Conservation (phyloP, 805 yeast genomes). For the Novakomyces olei region DNA sequence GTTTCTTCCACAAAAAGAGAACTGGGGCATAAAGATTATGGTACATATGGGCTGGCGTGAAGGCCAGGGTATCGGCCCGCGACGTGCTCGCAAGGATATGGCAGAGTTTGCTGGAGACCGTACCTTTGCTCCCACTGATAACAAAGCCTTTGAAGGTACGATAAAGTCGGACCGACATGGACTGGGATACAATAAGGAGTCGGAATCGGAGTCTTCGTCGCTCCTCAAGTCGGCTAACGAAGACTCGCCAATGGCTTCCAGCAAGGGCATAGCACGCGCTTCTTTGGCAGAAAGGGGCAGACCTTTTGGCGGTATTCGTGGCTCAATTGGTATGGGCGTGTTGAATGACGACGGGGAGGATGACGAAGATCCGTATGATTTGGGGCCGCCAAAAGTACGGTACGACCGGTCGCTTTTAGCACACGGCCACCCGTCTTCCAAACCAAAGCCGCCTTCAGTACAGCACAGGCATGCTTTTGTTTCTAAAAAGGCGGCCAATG, state of each 20-base stretch:
- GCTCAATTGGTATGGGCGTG: slow-evolving; percentile 10
- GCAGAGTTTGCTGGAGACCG: slow-evolving; percentile 4
- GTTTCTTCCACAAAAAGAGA: no score
- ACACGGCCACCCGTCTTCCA: neutral
- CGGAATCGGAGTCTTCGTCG: no score
- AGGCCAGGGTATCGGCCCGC: slow-evolving; percentile 68
- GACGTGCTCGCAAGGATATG: slow-evolving; percentile 14
- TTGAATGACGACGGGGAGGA: slow-evolving; percentile 11
- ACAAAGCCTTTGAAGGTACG: neutral
- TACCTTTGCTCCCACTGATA: slow-evolving; percentile 9
- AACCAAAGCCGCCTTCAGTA: neutral
- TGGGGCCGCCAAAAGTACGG: slow-evolving; percentile 5
- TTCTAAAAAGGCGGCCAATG: slow-evolving; percentile 4
- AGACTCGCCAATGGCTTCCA: neutral
- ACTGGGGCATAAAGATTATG: no score
- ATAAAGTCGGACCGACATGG: slow-evolving; percentile 7
- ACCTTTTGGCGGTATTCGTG: slow-evolving; percentile 5
- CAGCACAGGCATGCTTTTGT: slow-evolving; percentile 3
- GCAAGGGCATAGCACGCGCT: no score
- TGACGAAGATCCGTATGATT: slow-evolving; percentile 9
- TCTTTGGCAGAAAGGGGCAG: neutral
- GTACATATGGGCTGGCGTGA: slow-evolving; percentile 62
- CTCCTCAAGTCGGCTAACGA: no score
- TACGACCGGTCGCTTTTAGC: slow-evolving; percentile 4
- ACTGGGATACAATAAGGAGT: slow-evolving; percentile 11